A percentile compares a stretch with the other conserved stretches of the same genome.
These are phyloP conservation scores for Cladosporium sp. DNA, from an alignment of 2,329 filamentous ascomycete genomes.

Conservation along the genomic window DNA sequence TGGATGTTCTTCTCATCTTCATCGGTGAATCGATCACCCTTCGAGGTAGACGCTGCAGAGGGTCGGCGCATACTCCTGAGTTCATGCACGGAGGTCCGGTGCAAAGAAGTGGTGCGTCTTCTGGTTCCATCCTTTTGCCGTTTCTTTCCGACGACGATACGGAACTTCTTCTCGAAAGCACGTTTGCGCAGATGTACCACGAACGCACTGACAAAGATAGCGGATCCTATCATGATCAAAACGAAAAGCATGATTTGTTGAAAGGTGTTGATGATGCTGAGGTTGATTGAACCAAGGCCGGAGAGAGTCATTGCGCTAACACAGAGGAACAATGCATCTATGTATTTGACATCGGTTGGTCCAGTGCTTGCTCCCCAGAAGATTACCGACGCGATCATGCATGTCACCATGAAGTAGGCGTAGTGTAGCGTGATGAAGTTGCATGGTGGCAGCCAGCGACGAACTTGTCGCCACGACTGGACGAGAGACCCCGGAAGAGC, in stretches of 20 bases:
- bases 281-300: constrained; percentile 67
- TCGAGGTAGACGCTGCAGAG: not conserved
- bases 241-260: constrained; percentile 67
- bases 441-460: constrained; percentile 25
- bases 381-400: constrained; percentile 58
- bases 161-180: constrained; percentile 63
- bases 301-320: constrained; percentile 67
- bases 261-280: constrained; percentile 64
- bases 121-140: constrained; percentile 30
- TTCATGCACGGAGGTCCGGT: constrained; percentile 7
- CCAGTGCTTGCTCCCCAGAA: constrained; percentile 59
- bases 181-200: constrained; percentile 62
- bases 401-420: constrained; percentile 61
- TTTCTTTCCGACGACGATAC: constrained; percentile 42
- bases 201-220: constrained; percentile 66
- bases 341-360: constrained; percentile 56
- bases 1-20: not conserved
- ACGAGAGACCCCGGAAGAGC: constrained; percentile 12
- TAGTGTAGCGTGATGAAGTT: constrained; percentile 58
- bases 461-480: constrained; percentile 15
- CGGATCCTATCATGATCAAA: constrained; percentile 65
- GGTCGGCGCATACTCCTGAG: not conserved
- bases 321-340: constrained; percentile 66
- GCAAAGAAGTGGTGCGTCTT: constrained; percentile 38
- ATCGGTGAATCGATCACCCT: not conserved